A percentile compares a stretch with the other conserved stretches of the same genome.
phyloP scores from a whole-genome alignment of 768 basidiomycete genomes.

The Pleurotus djamor region DNA sequence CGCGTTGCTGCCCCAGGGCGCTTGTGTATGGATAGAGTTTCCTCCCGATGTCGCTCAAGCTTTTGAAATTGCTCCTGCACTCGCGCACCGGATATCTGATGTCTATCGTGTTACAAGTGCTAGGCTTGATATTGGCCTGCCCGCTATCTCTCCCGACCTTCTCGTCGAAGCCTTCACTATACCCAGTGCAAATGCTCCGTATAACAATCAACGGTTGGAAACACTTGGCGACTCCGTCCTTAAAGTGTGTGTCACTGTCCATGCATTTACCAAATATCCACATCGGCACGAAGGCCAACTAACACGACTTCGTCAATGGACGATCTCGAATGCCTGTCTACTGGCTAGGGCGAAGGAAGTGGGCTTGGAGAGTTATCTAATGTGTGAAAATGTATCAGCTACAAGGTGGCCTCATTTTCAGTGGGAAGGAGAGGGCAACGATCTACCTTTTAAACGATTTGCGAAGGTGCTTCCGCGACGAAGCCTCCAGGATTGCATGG shows the following conservation, averaged over 20 bases:
- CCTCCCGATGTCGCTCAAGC: conserved; percentile 45
- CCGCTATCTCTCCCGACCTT: conserved; percentile 51
- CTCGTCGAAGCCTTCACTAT: conserved; percentile 77
- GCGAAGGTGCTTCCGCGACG: conserved; percentile 57
- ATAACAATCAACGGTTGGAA: conserved; percentile 84
- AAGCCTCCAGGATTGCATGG: conserved; percentile 87
- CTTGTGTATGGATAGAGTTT: conserved; percentile 56
- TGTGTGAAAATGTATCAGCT: conserved; percentile 51
- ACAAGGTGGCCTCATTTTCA: conserved; percentile 59
- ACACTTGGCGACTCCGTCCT: conserved; percentile 86
- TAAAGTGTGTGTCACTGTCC: conserved; percentile 72
- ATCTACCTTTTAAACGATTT: conserved; percentile 25
- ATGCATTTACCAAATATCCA: conserved; percentile 75
- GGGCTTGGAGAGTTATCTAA: conserved; percentile 62
- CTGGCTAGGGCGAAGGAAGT: conserved; percentile 64
- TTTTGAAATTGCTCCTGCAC: conserved; percentile 60
- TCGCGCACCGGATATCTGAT: conserved; percentile 67
- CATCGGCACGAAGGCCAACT: conserved; percentile 85
- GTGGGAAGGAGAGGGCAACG: conserved; percentile 14
- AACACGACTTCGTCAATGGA: conserved; percentile 56
- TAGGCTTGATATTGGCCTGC: conserved; percentile 55
- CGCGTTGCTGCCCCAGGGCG: conserved; percentile 35
- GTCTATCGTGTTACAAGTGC: conserved; percentile 57
- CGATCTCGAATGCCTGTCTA: conserved; percentile 71
- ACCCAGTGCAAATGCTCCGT: conserved; percentile 59